These are phyloP conservation scores for Skeletonema tropicum DNA, from an alignment of 108 stramenopile genomes.

Conservation along the genomic window DNA sequence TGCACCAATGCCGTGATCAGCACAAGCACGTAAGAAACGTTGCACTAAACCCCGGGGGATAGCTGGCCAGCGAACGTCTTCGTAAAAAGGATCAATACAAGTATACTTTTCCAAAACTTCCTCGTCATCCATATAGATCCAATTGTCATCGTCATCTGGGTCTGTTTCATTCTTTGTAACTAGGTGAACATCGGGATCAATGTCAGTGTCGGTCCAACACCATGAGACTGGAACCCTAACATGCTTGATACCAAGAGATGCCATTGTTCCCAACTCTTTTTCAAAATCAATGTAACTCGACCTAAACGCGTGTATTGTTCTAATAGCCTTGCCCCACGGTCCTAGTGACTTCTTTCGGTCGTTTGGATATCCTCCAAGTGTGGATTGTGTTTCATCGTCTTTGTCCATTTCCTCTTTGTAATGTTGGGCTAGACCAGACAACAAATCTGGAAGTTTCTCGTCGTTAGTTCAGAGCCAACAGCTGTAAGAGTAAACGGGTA, in stretches of 20 bases:
- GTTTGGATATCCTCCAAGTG: constrained; percentile 22
- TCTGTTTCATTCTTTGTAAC: constrained; percentile 28
- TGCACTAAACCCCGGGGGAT: constrained; percentile 61
- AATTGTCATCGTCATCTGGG: constrained; percentile 6
- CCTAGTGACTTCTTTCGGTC: constrained; percentile 21
- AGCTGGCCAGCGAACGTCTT: constrained; percentile 64
- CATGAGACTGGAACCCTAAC: constrained; percentile 75
- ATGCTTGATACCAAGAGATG: constrained; percentile 57
- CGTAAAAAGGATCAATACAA: constrained; percentile 73
- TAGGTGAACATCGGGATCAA: constrained; percentile 17
- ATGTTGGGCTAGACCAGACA: constrained; percentile 41
- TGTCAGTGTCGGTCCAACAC: constrained; percentile 76
- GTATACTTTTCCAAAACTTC: constrained; percentile 59
- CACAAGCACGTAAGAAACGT: constrained; percentile 61
- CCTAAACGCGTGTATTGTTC: constrained; percentile 66
- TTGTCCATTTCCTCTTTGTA: constrained; percentile 35
- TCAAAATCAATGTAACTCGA: constrained; percentile 65
- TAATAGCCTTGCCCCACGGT: constrained; percentile 52
- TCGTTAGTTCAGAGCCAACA: too few relatives aligned
- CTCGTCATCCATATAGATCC: constrained; percentile 32
- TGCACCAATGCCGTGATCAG: constrained; percentile 50
- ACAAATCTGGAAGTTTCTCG: constrained; percentile 50
- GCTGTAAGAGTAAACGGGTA: too few relatives aligned
- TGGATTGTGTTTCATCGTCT: not conserved
- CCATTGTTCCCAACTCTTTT: constrained; percentile 49